phyloP scores from a whole-genome alignment of 805 yeast genomes.

The Lipomyces sp. region DNA sequence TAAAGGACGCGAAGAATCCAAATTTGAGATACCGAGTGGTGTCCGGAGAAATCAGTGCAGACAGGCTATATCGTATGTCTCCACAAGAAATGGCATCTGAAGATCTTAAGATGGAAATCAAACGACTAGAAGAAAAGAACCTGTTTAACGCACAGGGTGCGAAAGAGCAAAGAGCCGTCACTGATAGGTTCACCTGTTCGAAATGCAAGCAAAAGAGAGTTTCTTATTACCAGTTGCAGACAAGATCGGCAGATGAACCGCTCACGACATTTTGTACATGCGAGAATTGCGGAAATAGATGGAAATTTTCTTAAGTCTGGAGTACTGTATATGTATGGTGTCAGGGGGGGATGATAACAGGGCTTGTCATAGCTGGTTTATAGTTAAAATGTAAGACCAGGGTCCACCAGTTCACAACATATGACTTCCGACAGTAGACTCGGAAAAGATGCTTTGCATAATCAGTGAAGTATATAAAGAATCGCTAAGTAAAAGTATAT shows the following conservation, averaged over 20 bases:
- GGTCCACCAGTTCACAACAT: neutral
- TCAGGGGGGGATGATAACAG: neutral
- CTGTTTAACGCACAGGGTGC: constrained; percentile 98
- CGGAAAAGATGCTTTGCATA: neutral
- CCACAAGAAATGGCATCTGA: constrained; percentile 98
- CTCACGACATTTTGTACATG: constrained; percentile 97
- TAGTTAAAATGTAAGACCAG: neutral
- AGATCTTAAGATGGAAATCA: constrained; percentile 80
- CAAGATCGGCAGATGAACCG: constrained; percentile 98
- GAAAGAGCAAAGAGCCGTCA: constrained; percentile 90
- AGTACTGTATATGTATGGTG: neutral
- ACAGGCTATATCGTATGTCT: constrained; percentile 73
- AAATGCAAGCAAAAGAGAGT: constrained; percentile 98
- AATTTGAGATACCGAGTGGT: constrained; percentile 73
- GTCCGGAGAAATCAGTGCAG: constrained; percentile 67
- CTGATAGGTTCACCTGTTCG: constrained; percentile 96
- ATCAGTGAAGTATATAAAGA: neutral
- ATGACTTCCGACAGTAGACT: neutral
- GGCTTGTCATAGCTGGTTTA: neutral
- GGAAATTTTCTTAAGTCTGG: constrained; percentile 80
- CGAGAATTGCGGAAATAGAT: constrained; percentile 95
- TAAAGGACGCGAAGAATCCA: constrained; percentile 88
- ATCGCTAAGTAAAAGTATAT: no score
- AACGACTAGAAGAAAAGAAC: constrained; percentile 83
- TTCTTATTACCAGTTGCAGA: constrained; percentile 95